phyloP scores from a whole-genome alignment of 768 basidiomycete genomes.

The Arthromyces matolae region DNA sequence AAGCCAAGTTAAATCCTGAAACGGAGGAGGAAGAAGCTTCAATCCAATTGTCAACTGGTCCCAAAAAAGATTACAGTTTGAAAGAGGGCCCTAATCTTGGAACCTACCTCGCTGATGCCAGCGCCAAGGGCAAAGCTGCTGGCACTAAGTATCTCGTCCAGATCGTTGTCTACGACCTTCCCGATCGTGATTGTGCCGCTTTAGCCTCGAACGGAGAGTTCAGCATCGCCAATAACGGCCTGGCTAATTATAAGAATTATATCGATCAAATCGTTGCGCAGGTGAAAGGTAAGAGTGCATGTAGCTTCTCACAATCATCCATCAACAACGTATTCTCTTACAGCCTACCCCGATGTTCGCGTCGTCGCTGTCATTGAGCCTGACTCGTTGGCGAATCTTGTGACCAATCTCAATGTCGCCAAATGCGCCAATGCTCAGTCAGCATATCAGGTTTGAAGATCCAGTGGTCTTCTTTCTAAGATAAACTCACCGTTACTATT shows the following conservation, averaged over 20 bases:
- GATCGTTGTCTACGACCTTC: constrained; percentile 57
- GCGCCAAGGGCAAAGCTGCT: constrained; percentile 38
- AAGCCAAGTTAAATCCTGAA: constrained; percentile 57
- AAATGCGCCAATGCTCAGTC: constrained; percentile 53
- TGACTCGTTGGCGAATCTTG: constrained; percentile 65
- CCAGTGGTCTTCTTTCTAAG: background rate
- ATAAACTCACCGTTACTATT: background rate
- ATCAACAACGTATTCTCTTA: too few relatives aligned
- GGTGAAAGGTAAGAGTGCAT: constrained; percentile 39
- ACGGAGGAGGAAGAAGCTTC: constrained; percentile 44
- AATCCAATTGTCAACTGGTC: constrained; percentile 70
- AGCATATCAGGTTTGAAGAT: constrained; percentile 41
- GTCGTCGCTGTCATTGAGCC: constrained; percentile 66
- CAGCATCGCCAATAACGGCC: constrained; percentile 51
- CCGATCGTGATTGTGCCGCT: constrained; percentile 66
- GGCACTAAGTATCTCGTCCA: constrained; percentile 49
- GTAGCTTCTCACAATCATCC: constrained; percentile 1
- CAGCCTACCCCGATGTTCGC: constrained; percentile 56
- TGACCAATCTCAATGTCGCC: constrained; percentile 59
- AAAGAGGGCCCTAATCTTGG: constrained; percentile 74
- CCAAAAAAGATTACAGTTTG: constrained; percentile 90
- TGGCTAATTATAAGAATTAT: constrained; percentile 53
- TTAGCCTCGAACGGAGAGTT: constrained; percentile 66
- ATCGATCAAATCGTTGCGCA: constrained; percentile 61
- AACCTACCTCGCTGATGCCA: constrained; percentile 53